A percentile compares a stretch with the other conserved stretches of the same genome.
Conservation (phyloP, 768 basidiomycete genomes). For the Mycena chlorophos region DNA sequence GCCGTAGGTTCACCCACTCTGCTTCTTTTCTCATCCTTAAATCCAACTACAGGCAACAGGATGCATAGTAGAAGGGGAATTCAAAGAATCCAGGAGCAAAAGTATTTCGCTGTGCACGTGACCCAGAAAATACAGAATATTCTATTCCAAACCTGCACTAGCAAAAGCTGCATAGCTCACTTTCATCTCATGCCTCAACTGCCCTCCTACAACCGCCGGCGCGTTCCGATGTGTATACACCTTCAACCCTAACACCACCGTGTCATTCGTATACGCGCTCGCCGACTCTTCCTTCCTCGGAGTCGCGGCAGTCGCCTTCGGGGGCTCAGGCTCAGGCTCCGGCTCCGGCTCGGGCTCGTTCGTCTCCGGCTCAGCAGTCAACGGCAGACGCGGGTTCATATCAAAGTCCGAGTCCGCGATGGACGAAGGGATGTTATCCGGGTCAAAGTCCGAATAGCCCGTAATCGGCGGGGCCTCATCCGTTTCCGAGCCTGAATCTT, state of each 20-base stretch:
- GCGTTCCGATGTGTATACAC: slow-evolving; percentile 42
- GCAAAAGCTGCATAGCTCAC: slow-evolving; percentile 10
- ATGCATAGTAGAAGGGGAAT: too few species aligned
- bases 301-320: slow-evolving; percentile 9
- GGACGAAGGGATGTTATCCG: slow-evolving; percentile 16
- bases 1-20: too few species aligned
- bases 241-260: slow-evolving; percentile 36
- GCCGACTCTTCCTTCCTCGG: neutral
- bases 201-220: slow-evolving; percentile 33
- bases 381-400: neutral
- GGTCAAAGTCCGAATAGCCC: slow-evolving; percentile 4
- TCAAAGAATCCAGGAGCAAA: too few species aligned
- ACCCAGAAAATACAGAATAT: too few species aligned
- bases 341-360: slow-evolving; percentile 15
- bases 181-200: slow-evolving; percentile 30
- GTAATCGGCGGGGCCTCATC: neutral
- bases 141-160: neutral
- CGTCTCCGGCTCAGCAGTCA: neutral
- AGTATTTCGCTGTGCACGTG: too few species aligned
- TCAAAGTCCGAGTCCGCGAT: slow-evolving; percentile 9
- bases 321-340: slow-evolving; percentile 1
- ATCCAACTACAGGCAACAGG: too few species aligned
- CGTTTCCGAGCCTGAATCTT: neutral
- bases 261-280: slow-evolving; percentile 19
- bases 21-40: neutral